Conservation (phyloP, 768 basidiomycete species). For the Mycena rosella region DNA sequence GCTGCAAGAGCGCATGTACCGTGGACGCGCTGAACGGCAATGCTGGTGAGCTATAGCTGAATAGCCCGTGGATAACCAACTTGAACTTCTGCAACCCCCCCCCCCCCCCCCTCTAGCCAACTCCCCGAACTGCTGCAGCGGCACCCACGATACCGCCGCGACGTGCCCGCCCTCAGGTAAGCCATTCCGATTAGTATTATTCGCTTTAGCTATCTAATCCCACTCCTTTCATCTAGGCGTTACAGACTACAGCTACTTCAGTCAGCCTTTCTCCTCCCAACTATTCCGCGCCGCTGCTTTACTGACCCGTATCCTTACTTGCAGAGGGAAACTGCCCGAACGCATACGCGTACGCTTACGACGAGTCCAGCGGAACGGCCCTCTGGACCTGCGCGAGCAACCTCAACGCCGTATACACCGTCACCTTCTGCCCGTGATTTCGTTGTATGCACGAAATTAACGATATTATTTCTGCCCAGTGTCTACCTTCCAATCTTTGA, state of each 20-base stretch:
- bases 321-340: conserved; percentile 49
- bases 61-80: too few relatives aligned
- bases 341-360: conserved; percentile 61
- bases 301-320: not conserved
- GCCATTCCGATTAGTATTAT: not conserved
- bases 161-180: conserved; percentile 37
- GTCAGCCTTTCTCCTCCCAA: conserved; percentile 1
- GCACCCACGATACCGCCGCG: conserved; percentile 23
- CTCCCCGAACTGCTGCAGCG: conserved; percentile 37
- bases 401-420: conserved; percentile 44
- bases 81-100: too few relatives aligned
- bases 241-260: conserved; percentile 37
- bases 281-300: not conserved
- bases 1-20: conserved; percentile 41
- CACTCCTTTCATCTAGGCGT: conserved; percentile 7
- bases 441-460: not conserved
- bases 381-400: conserved; percentile 54
- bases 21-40: conserved; percentile 24
- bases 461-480: not conserved
- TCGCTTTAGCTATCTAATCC: not conserved
- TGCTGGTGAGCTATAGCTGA: not conserved
- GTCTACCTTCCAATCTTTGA: conserved; percentile 9
- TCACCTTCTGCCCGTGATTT: conserved; percentile 27
- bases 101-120: conserved; percentile 5
- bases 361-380: conserved; percentile 60